Percentiles rank a stretch among this genome's conserved stretches.
Evolutionary conservation across 306 rosid species (phyloP).

Genomic region (Cicer judaicum): DNA sequence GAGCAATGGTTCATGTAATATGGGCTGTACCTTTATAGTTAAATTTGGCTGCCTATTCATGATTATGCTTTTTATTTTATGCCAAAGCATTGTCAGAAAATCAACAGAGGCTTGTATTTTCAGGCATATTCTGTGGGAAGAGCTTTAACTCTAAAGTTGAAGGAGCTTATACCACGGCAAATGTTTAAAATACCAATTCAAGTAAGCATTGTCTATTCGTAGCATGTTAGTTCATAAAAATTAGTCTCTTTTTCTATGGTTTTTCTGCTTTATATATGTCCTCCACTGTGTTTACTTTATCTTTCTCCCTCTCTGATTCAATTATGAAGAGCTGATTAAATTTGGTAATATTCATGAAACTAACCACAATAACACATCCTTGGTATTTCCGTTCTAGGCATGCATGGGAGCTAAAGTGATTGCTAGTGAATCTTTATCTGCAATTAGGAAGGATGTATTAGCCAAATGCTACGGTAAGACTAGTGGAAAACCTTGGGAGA

Average conservation of each 20-base stretch:
- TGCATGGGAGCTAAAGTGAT: constrained; percentile 85
- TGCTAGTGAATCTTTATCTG: constrained; percentile 90
- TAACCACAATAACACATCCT: constrained; percentile 38
- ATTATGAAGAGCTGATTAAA: constrained; percentile 15
- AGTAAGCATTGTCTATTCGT: constrained; percentile 51
- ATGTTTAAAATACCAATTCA: constrained; percentile 98
- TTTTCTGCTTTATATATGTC: constrained; percentile 32
- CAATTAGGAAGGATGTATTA: constrained; percentile 90
- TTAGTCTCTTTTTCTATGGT: neutral
- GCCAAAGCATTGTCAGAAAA: constrained; percentile 33
- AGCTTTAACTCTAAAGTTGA: constrained; percentile 89
- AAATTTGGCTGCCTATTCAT: constrained; percentile 23
- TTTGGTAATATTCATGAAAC: constrained; percentile 22
- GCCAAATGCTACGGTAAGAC: constrained; percentile 92
- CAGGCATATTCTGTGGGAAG: constrained; percentile 95
- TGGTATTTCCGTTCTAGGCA: constrained; percentile 60
- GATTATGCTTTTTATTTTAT: constrained; percentile 16
- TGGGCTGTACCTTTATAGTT: neutral
- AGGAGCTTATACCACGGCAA: constrained; percentile 96
- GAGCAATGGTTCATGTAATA: neutral
- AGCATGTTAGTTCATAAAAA: neutral
- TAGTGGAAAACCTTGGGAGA: constrained; percentile 15
- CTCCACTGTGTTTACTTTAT: constrained; percentile 27
- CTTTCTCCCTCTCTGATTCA: constrained; percentile 22
- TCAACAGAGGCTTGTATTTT: constrained; percentile 42